Evolutionary conservation across 768 basidiomycete species (phyloP).

Genomic region (Termitomyces sp.): DNA sequence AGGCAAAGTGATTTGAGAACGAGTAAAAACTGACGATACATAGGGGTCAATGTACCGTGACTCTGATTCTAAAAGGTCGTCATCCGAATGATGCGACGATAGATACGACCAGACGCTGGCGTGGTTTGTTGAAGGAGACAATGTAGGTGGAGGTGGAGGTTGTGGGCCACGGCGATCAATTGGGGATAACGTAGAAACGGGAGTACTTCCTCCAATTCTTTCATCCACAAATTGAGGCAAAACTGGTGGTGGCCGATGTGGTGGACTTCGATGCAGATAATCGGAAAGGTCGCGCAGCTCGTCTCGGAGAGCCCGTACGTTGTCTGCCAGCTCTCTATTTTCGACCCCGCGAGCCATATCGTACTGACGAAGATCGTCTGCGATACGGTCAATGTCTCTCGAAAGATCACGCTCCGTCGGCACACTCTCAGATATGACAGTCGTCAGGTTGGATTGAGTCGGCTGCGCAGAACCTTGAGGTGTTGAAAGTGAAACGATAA

Average conservation of each 20-base stretch:
- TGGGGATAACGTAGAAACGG: conserved; percentile 20
- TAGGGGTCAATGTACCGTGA: too few species aligned
- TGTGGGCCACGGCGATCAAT: conserved; percentile 12
- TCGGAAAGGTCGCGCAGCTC: conserved; percentile 62
- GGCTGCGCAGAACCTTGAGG: conserved; percentile 31
- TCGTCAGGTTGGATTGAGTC: conserved; percentile 27
- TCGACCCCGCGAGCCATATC: conserved; percentile 61
- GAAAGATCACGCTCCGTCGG: conserved; percentile 47
- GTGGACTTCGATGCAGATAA: conserved; percentile 33
- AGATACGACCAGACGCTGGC: conserved; percentile 23
- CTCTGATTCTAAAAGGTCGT: conserved; percentile 20
- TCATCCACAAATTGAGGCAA: conserved; percentile 25
- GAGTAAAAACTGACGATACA: neutral
- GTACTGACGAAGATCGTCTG: conserved; percentile 49
- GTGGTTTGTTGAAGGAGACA: conserved; percentile 32
- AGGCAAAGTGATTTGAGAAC: too few species aligned
- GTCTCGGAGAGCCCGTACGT: conserved; percentile 64
- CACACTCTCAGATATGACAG: conserved; percentile 29
- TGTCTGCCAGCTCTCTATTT: conserved; percentile 54
- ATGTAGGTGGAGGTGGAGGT: neutral
- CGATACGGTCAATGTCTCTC: conserved; percentile 39
- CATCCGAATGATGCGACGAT: conserved; percentile 70
- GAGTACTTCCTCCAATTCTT: conserved; percentile 38
- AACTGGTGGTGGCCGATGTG: conserved; percentile 4
- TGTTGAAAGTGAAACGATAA: conserved; percentile 32